phyloP scores from a whole-genome alignment of 768 basidiomycete genomes.

The Hemileccinum impolitum region DNA sequence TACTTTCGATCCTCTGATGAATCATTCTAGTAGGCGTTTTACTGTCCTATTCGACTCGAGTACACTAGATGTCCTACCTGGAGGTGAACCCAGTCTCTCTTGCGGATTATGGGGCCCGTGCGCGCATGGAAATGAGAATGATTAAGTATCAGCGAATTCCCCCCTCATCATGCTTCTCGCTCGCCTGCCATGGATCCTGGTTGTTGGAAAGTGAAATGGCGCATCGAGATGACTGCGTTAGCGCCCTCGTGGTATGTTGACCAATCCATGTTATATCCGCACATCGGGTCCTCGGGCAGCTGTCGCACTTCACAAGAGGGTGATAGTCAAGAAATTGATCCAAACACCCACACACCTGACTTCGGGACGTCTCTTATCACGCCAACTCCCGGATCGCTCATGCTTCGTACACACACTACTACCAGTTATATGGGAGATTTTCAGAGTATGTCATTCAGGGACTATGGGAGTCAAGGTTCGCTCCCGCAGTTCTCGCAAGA shows the following conservation, averaged over 20 bases:
- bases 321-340: conserved; percentile 37
- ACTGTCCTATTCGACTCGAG: conserved; percentile 54
- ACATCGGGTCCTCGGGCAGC: conserved; percentile 17
- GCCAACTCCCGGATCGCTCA: conserved; percentile 45
- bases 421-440: conserved; percentile 34
- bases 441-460: conserved; percentile 26
- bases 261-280: neutral
- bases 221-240: conserved; percentile 71
- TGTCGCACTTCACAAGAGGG: conserved; percentile 14
- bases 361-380: too few relatives aligned
- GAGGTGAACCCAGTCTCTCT: conserved; percentile 42
- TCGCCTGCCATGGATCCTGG: conserved; percentile 51
- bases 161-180: conserved; percentile 57
- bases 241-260: conserved; percentile 61
- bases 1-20: neutral
- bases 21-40: conserved; percentile 31
- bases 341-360: conserved; percentile 39
- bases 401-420: conserved; percentile 49
- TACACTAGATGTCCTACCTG: conserved; percentile 33
- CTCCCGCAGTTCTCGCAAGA: conserved; percentile 21
- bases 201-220: conserved; percentile 79
- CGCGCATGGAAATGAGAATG: conserved; percentile 16
- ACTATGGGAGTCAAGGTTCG: conserved; percentile 20
- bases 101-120: conserved; percentile 41
- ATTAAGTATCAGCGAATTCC: conserved; percentile 17